Evolutionary conservation across 495 filamentous ascomycete species (phyloP), one percentile per base, ranked within the genome.

Genomic region (Xylaria sp.): DNA sequence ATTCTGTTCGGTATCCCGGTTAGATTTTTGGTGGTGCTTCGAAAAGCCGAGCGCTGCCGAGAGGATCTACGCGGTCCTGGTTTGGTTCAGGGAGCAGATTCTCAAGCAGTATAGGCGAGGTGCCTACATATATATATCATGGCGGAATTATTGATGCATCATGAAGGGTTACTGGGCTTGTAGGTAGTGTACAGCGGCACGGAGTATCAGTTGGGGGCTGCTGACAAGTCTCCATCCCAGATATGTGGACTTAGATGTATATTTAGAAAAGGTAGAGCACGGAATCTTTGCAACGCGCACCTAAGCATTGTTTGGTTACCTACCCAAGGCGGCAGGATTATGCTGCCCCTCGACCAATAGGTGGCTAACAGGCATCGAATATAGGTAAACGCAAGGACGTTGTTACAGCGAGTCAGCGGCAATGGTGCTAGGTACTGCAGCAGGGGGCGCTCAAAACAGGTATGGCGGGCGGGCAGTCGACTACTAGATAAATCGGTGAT

Each of bases 201-300:
- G 31, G 52, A 55, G 50, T 5, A 29, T 33, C 8, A 59, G 57
- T 59, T 59, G 57, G 57, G 57, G 57, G 57, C 57, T 59, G 57
- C 33, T 37, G 31, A 37, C 57, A 35, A 37, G 7, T n/a, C 57
- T 37, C n/a, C 53, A 19, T 14, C 52, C 24, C 24, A 31, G 26
- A 31, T 31, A 35, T 17, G 26, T 33, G 31, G 53, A 62, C 59
- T 64, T 64, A n/a, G n/a, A n/a, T n/a, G n/a, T n/a, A 31, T 52
- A 43, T 66, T 66, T 46, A 66, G 43, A 66, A 52, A n/a, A 33
- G 15, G 26, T 24, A 58, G 5, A 21, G 5, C 12, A 14, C 31
- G 33, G n/a, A 59, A n/a, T 59, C 19, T 9, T n/a, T 37, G n/a
- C 17, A 5, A 33, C 35, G 35, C 35, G 3, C 53, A 3, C 24